phyloP scores from a whole-genome alignment of 345 rosid genomes.

The Brassica nigra region DNA sequence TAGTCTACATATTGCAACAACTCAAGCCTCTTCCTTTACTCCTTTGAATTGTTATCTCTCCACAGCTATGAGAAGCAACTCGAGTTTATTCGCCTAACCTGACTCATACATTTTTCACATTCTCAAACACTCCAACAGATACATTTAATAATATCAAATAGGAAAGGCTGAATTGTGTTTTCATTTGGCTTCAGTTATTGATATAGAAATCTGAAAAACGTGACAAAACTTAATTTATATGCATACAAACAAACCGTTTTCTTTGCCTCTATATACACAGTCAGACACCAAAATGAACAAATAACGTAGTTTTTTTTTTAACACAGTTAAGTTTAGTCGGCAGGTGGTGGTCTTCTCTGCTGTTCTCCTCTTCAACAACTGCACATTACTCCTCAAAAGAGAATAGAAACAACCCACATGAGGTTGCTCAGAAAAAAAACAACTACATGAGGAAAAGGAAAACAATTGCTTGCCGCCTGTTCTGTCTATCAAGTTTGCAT shows the following conservation, averaged over 20 bases:
- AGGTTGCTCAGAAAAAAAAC: too few species aligned
- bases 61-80: too few species aligned
- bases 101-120: background rate
- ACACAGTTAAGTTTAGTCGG: conserved; percentile 18
- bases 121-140: background rate
- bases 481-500: conserved; percentile 62
- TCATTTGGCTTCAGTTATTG: conserved; percentile 19
- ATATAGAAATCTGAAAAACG: conserved; percentile 14
- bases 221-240: conserved; percentile 22
- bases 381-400: background rate
- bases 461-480: conserved; percentile 46
- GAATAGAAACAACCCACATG: background rate
- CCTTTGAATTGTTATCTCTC: background rate
- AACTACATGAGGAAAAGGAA: background rate
- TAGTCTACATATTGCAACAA: background rate
- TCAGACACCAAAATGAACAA: conserved; percentile 4
- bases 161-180: background rate
- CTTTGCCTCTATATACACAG: conserved; percentile 27
- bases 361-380: conserved; percentile 22
- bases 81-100: background rate
- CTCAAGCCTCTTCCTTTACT: background rate
- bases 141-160: background rate
- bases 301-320: background rate
- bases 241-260: conserved; percentile 25
- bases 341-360: conserved; percentile 34